Percentiles rank a stretch among this genome's conserved stretches.
Evolutionary conservation across 495 filamentous ascomycete species (phyloP).

Genomic region (Xylaria intraflava): DNA sequence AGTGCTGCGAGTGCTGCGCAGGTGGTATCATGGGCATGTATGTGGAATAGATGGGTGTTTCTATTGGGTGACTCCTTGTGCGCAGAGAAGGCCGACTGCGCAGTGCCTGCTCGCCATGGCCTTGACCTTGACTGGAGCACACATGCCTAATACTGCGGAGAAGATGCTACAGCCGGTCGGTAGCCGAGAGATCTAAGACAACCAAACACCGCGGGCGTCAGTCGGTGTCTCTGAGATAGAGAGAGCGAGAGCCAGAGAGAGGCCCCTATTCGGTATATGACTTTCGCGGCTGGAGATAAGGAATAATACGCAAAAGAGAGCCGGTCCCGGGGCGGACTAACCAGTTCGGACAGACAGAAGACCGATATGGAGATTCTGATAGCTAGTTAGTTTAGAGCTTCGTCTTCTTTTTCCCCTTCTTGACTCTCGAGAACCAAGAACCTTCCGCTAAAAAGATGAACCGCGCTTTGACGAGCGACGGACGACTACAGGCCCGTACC

Average conservation of each 20-base stretch:
- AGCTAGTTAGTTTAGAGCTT: too few relatives aligned
- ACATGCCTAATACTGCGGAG: background rate
- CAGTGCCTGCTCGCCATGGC: background rate
- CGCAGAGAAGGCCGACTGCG: background rate
- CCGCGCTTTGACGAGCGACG: background rate
- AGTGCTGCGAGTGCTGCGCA: too few relatives aligned
- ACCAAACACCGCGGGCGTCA: background rate
- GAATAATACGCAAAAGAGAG: too few relatives aligned
- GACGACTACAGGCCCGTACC: background rate
- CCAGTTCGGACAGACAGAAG: background rate
- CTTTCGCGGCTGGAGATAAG: background rate
- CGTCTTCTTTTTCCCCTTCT: too few relatives aligned
- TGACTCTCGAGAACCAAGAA: background rate
- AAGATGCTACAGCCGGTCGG: slow-evolving; percentile 6
- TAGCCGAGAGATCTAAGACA: slow-evolving; percentile 9
- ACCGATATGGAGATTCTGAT: background rate
- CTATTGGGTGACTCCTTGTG: background rate
- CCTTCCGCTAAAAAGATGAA: background rate
- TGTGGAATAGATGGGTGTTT: background rate
- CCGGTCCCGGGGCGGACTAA: background rate
- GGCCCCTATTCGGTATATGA: background rate
- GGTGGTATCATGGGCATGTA: background rate
- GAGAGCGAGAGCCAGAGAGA: too few relatives aligned
- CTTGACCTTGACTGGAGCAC: background rate
- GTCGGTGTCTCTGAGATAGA: slow-evolving; percentile 6